Percentiles rank a stretch among this genome's conserved stretches.
phyloP scores from a whole-genome alignment of 805 yeast species.

The Clavispora santaluciae region DNA sequence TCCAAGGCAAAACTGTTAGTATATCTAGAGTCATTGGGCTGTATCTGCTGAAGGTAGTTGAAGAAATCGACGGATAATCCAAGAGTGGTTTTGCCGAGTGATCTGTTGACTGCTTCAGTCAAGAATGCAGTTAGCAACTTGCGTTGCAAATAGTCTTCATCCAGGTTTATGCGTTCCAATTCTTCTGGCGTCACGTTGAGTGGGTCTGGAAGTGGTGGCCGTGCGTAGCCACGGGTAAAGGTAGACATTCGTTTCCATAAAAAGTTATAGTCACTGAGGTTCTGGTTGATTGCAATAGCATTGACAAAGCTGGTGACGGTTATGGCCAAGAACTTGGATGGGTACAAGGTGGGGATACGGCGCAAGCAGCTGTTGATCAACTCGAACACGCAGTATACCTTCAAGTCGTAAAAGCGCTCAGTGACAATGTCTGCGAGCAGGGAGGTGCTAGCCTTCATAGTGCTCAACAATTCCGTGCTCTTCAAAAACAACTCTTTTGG shows the following conservation, averaged over 20 bases:
- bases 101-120: constrained; percentile 45
- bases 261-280: constrained; percentile 34
- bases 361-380: constrained; percentile 54
- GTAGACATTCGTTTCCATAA: constrained; percentile 56
- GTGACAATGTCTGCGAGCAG: constrained; percentile 3
- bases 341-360: constrained; percentile 63
- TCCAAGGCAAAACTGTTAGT: constrained; percentile 18
- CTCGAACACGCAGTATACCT: constrained; percentile 65
- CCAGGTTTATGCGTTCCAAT: constrained; percentile 37
- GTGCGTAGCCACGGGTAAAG: constrained; percentile 48
- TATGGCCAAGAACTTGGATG: constrained; percentile 75
- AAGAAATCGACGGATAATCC: constrained; percentile 25
- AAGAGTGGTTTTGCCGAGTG: constrained; percentile 13
- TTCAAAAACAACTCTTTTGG: constrained; percentile 76
- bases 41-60: constrained; percentile 16
- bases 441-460: constrained; percentile 25
- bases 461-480: constrained; percentile 57
- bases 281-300: constrained; percentile 35
- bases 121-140: constrained; percentile 59
- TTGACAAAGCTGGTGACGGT: constrained; percentile 56
- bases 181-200: constrained; percentile 40
- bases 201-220: constrained; percentile 37
- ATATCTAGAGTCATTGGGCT: constrained; percentile 5
- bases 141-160: constrained; percentile 61
- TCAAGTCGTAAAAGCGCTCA: constrained; percentile 43